Evolutionary conservation across 345 rosid genomes (phyloP), one percentile per base, ranked within the genome.

Genomic region (Turnera subulata): DNA sequence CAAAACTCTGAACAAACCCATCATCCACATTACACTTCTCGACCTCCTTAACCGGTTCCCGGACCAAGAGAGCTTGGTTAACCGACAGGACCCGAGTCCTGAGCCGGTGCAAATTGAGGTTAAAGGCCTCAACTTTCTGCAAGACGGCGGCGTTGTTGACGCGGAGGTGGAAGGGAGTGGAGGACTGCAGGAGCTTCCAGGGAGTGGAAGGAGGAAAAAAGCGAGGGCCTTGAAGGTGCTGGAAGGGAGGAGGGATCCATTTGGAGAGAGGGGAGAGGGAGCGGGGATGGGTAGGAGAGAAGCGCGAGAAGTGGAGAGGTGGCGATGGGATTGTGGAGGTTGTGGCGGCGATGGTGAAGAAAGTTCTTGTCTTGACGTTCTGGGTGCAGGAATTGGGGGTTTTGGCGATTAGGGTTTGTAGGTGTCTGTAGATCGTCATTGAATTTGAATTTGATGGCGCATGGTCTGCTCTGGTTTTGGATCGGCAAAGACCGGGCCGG

Each of bases 161-260:
- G 12, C 79, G 81, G 40, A 74, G 62, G 55, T 74, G 29, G 53
- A 89, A 77, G 14, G 96, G 98, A 12, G 88, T 83, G 7, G 98
- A 79, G 21, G 93, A 83, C 50, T 85, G 98, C 21, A 69, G 81
- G 48, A 92, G 91, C 73, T 86, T 92, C 97, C 97, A 89, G 12
- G 97, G 97, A 15, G 96, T 88, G 35, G 71, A 73, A 35, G 86
- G 76, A 20, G 89, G 84, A 62, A n/a, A n/a, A n/a, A 84, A 86
- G 14, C 85, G 94, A 49, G 97, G 95, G 42, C 91, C 94, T 26
- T 62, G 84, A 26, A 82, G 39, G 6, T 23, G 65, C 6, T 35
- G 50, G 23, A 22, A 70, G 11, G 88, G 92, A 37, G 73, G 64
- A 37, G 73, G 64, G n/a, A 83, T 72, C 93, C 91, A 92, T 78